Base-by-base conservation (phyloP, 2,329 filamentous ascomycete genomes). In the Aspergillus hiratsukae region DNA sequence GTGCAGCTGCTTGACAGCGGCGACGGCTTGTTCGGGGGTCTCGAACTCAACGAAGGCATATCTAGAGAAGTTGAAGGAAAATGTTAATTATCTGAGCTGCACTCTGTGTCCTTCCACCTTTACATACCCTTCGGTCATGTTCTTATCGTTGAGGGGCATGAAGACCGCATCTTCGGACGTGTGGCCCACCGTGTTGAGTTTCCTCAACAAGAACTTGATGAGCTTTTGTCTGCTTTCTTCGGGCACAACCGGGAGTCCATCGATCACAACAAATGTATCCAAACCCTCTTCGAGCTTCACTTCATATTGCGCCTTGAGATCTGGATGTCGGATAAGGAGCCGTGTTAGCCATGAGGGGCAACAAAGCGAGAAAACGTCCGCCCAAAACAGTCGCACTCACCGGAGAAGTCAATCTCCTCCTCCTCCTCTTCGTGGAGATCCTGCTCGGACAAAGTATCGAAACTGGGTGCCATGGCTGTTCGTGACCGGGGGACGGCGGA, bases 41-140 rank as follows among this genome's bases (percentile, higher is more conserved):
- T 91, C 88, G 77, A 93, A 99, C 76, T 99, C 94, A 68, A 99
- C 91, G 72, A 99, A 99, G 57, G 94, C 94, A 72, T 95, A 99
- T 63, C 91, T 96, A 65, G 41, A 60, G 49, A 23, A 37, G 28
- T 10, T 25, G 31, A 53, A 55, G 57, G 35, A 35, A 58, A 35
- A 40, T 49, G 61, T 67, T 55, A 66, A 58, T 56, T 54, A 23
- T 51, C 27, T 43, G 56, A 49, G 37, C 43, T 37, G 41, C 51
- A 54, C 50, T n/a, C 31, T 41, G 23, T 41, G 50, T 51, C 48
- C 52, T 43, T 49, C 55, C 53, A 55, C 27, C 49, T 10, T 58
- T 56, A 78, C 84, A 65, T 82, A 96, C 91, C 88, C 88, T 78
- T 95, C 82, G 52, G 92, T 94, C 80, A 88, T 88, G 69, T 89